A percentile compares a stretch with the other conserved stretches of the same genome.
Evolutionary conservation across 176 grass and related monocot species (phyloP).

Genomic region (Echinochloa phyllopogon): DNA sequence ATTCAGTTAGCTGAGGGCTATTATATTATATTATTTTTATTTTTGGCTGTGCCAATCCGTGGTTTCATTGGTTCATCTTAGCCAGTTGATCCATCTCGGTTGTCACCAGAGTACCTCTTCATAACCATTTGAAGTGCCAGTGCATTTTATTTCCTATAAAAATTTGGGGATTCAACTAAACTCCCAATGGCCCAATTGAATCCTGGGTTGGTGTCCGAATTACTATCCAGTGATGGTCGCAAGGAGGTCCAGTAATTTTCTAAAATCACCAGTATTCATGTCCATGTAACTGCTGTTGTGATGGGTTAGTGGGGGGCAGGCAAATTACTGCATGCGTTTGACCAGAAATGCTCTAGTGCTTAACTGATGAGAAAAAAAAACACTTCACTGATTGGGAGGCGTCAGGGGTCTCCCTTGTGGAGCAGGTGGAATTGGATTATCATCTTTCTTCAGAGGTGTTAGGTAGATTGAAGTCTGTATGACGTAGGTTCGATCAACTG

Average conservation of each 20-base stretch:
- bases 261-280: background rate
- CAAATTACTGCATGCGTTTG: background rate
- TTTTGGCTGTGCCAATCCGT: background rate
- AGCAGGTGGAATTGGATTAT: background rate
- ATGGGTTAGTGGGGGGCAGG: background rate
- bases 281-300: background rate
- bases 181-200: background rate
- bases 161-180: background rate
- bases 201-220: background rate
- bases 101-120: background rate
- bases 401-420: background rate
- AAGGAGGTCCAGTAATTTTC: background rate
- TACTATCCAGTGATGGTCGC: background rate
- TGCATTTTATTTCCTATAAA: background rate
- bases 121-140: background rate
- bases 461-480: background rate
- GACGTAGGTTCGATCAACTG: background rate
- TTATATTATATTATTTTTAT: background rate
- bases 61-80: background rate
- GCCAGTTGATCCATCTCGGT: background rate
- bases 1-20: background rate
- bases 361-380: background rate
- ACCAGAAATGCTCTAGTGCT: background rate
- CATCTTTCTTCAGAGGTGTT: background rate
- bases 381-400: too few relatives aligned